Conservation (phyloP, 73 alveolate genomes). For the Paramecium primaurelia region DNA sequence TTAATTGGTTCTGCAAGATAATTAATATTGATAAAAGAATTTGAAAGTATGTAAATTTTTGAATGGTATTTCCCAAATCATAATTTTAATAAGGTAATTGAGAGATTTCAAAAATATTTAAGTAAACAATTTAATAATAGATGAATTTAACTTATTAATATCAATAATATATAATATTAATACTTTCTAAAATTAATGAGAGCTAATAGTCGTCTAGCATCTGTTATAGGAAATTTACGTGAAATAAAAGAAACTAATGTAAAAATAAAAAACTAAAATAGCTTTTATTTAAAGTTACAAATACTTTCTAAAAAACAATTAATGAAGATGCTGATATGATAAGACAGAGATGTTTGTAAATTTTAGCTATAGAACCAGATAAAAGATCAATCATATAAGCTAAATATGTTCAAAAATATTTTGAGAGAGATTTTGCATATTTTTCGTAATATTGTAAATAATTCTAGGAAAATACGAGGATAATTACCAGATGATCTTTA, state of each 20-base stretch:
- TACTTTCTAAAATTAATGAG: neutral
- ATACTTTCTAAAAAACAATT: neutral
- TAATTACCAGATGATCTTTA: neutral
- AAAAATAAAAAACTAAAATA: neutral
- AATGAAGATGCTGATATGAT: neutral
- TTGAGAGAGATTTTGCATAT: neutral
- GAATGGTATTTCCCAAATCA: neutral
- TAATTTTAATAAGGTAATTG: neutral
- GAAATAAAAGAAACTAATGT: neutral
- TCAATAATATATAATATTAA: neutral
- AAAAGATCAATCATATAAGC: neutral
- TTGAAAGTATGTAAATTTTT: neutral
- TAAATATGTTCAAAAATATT: neutral
- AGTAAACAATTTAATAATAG: neutral
- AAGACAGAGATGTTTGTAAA: neutral
- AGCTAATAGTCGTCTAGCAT: neutral
- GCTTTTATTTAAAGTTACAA: neutral
- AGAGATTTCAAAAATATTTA: neutral
- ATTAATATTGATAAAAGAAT: neutral
- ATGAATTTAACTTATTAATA: neutral
- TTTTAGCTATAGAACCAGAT: neutral
- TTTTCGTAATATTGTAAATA: neutral
- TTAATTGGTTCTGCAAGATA: neutral
- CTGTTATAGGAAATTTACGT: neutral
- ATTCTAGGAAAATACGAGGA: neutral